phyloP scores from a whole-genome alignment of 2,329 filamentous ascomycete genomes.

The Raffaelea ambrosiae region DNA sequence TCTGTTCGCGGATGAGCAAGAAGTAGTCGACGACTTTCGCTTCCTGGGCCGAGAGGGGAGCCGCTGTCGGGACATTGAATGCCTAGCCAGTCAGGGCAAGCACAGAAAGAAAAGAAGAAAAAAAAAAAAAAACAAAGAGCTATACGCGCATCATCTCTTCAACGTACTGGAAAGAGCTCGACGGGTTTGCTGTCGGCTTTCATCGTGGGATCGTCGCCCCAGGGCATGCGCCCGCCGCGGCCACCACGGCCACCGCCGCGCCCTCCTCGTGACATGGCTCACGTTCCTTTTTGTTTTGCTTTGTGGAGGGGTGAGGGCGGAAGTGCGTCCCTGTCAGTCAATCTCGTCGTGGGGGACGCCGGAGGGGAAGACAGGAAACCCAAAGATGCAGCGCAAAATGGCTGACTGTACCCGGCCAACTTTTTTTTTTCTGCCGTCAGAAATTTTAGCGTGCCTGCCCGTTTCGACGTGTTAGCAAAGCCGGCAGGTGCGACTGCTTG shows the following conservation, averaged over 20 bases:
- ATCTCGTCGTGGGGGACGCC: too few relatives aligned
- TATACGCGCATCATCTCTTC: too few relatives aligned
- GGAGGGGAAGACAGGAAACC: too few relatives aligned
- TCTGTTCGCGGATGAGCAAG: conserved; percentile 47
- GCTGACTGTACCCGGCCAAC: too few relatives aligned
- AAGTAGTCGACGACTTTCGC: conserved; percentile 39
- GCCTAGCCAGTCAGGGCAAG: conserved; percentile 24
- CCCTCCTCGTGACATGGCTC: conserved; percentile 43
- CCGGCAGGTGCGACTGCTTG: too few relatives aligned
- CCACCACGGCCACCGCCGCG: conserved; percentile 41
- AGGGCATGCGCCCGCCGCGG: conserved; percentile 32
- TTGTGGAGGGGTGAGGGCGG: too few relatives aligned
- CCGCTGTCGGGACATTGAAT: conserved; percentile 39
- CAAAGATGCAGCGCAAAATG: too few relatives aligned
- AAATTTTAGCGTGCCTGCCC: too few relatives aligned
- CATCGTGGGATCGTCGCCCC: conserved; percentile 44
- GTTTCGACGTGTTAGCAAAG: too few relatives aligned
- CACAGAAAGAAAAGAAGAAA: not conserved
- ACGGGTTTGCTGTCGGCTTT: conserved; percentile 43
- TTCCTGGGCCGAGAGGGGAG: conserved; percentile 34
- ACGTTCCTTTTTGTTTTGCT: not conserved
- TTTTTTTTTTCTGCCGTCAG: too few relatives aligned
- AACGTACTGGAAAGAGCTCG: conserved; percentile 49
- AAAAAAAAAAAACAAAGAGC: not conserved
- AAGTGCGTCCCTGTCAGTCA: too few relatives aligned